phyloP scores from a whole-genome alignment of 495 filamentous ascomycete species.

The Trichoderma reesei region DNA sequence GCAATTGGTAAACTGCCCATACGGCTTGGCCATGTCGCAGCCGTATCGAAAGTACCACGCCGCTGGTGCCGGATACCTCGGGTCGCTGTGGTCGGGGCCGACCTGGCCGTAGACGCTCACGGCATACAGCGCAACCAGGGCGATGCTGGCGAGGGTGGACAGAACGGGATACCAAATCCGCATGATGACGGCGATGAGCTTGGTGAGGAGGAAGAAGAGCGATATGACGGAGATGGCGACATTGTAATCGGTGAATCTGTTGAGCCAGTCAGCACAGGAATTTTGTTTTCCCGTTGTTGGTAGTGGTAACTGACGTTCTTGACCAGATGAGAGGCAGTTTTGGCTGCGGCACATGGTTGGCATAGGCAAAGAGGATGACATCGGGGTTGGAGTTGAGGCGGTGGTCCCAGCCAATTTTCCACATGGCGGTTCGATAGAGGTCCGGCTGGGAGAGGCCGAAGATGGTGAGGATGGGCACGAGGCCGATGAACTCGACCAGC shows the following conservation, averaged over 20 bases:
- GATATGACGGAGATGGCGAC: conserved; percentile 71
- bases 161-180: conserved; percentile 64
- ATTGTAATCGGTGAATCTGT: conserved; percentile 70
- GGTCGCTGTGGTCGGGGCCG: conserved; percentile 70
- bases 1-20: conserved; percentile 56
- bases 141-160: conserved; percentile 46
- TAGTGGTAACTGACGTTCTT: conserved; percentile 50
- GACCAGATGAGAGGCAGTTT: conserved; percentile 73
- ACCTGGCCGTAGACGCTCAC: conserved; percentile 63
- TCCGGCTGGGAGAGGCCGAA: conserved; percentile 76
- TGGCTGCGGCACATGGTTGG: conserved; percentile 59
- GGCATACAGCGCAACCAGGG: conserved; percentile 53
- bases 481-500: conserved; percentile 56
- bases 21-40: conserved; percentile 53
- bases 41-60: conserved; percentile 79
- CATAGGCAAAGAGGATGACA: conserved; percentile 61
- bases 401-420: conserved; percentile 69
- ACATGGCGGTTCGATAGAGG: conserved; percentile 67
- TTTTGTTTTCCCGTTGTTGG: background rate
- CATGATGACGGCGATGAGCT: conserved; percentile 59
- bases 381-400: conserved; percentile 76
- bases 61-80: conserved; percentile 52
- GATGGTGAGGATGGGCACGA: conserved; percentile 62
- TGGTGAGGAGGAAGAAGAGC: conserved; percentile 56
- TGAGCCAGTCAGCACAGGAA: background rate